Evolutionary conservation across 352 stramenopile species (phyloP).

Genomic region (Globisporangium parvum): DNA sequence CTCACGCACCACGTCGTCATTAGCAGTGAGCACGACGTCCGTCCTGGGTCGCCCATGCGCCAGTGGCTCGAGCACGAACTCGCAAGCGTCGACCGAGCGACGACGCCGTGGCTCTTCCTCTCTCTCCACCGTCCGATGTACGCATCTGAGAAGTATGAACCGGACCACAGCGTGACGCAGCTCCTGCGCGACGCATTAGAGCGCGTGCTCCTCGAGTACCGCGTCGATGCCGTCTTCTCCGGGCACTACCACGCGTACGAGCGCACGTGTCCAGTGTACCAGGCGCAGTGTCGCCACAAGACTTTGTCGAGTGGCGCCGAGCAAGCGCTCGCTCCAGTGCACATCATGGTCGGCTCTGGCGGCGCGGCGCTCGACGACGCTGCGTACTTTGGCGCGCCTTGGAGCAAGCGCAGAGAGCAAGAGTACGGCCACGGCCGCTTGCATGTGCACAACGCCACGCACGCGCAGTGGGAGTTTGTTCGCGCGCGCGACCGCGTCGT

Average conservation of each 20-base stretch:
- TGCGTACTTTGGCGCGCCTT: conserved; percentile 15
- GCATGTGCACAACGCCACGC: conserved; percentile 32
- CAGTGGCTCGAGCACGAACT: conserved; percentile 24
- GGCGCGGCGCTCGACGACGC: conserved; percentile 34
- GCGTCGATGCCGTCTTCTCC: conserved; percentile 23
- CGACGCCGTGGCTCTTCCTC: conserved; percentile 24
- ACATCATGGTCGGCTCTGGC: conserved; percentile 42
- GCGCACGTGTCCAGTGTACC: conserved; percentile 22
- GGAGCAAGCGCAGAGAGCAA: conserved; percentile 22
- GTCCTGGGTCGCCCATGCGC: conserved; percentile 8
- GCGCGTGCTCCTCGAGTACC: conserved; percentile 15
- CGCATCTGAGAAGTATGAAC: conserved; percentile 16
- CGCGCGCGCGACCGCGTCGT: conserved; percentile 21
- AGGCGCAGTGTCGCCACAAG: conserved; percentile 16
- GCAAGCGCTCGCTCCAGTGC: conserved; percentile 17
- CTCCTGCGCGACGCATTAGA: conserved; percentile 18
- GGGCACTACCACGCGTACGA: conserved; percentile 28
- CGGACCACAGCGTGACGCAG: conserved; percentile 11
- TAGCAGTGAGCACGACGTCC: conserved; percentile 26
- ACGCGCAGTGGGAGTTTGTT: conserved; percentile 36
- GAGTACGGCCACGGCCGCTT: conserved; percentile 34
- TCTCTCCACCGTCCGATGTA: conserved; percentile 26
- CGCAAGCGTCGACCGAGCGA: conserved; percentile 15
- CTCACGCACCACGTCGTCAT: conserved; percentile 24
- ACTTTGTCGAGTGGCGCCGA: conserved; percentile 3